Conservation (phyloP, 1,284 basidiomycete genomes). For the Trichosporon sp. region DNA sequence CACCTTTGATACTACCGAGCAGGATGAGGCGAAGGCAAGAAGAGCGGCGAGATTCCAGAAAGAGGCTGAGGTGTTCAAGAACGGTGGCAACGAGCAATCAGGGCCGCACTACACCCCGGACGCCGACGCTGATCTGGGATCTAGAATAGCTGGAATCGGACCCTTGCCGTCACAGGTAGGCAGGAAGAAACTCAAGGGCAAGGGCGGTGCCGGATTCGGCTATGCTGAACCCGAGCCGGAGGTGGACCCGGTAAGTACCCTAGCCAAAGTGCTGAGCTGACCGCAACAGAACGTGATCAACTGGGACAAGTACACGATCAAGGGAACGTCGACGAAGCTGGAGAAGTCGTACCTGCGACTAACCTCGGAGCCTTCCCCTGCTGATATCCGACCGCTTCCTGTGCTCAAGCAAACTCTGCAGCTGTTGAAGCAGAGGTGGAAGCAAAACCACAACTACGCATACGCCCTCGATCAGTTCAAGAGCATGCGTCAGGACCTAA, state of each 20-base stretch:
- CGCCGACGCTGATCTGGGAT: conserved; percentile 3
- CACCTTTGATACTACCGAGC: conserved; percentile 29
- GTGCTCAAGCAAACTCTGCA: conserved; percentile 79
- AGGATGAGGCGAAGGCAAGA: conserved; percentile 39
- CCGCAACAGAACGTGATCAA: conserved; percentile 77
- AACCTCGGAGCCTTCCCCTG: conserved; percentile 94
- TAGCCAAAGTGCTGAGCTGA: background rate
- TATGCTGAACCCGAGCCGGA: conserved; percentile 38
- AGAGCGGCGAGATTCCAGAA: conserved; percentile 40
- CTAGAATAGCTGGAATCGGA: conserved; percentile 11
- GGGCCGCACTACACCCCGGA: conserved; percentile 7
- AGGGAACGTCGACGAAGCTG: conserved; percentile 78
- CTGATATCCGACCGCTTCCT: conserved; percentile 82
- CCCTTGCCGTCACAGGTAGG: conserved; percentile 21
- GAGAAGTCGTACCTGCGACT: conserved; percentile 96
- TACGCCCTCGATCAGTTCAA: conserved; percentile 99
- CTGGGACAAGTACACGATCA: conserved; percentile 94
- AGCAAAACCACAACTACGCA: conserved; percentile 69
- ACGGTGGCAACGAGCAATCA: conserved; percentile 1
- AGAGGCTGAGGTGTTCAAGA: conserved; percentile 2
- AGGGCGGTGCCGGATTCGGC: conserved; percentile 27
- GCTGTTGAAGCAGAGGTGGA: conserved; percentile 86
- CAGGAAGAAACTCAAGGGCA: conserved; percentile 41
- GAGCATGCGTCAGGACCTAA: conserved; percentile 93
- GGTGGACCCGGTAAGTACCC: conserved; percentile 51